These are phyloP conservation scores for Suillus variegatus DNA, from an alignment of 768 basidiomycete genomes.

Conservation along the genomic window DNA sequence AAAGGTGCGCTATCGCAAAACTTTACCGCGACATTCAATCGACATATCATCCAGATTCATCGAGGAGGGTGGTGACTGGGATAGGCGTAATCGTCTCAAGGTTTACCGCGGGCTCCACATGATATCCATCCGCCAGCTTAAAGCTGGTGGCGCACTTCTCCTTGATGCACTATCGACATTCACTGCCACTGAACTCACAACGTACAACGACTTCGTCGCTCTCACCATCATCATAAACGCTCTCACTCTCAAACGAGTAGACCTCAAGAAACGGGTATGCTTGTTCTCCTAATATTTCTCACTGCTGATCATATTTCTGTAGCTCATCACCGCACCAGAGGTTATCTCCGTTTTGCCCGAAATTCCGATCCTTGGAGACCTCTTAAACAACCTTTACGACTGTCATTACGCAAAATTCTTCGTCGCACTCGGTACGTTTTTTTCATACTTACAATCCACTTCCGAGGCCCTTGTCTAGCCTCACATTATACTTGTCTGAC, in stretches of 20 bases:
- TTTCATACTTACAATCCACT: background rate
- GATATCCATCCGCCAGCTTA: slow-evolving; percentile 88
- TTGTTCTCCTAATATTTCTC: background rate
- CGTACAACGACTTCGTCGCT: slow-evolving; percentile 88
- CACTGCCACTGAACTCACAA: slow-evolving; percentile 86
- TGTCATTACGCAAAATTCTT: slow-evolving; percentile 97
- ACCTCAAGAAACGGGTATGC: slow-evolving; percentile 86
- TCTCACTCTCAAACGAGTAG: slow-evolving; percentile 75
- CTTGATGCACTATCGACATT: slow-evolving; percentile 94
- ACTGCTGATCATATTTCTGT: slow-evolving; percentile 11
- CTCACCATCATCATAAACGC: slow-evolving; percentile 81
- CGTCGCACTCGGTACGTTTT: slow-evolving; percentile 68
- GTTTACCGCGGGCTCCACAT: slow-evolving; percentile 90
- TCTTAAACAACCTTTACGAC: slow-evolving; percentile 86
- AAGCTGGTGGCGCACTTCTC: slow-evolving; percentile 79
- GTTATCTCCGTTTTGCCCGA: slow-evolving; percentile 84
- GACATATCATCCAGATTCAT: slow-evolving; percentile 57
- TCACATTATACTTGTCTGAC: slow-evolving; percentile 12
- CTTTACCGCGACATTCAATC: background rate
- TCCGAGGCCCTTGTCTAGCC: slow-evolving; percentile 5
- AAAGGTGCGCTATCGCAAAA: slow-evolving; percentile 55
- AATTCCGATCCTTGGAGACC: slow-evolving; percentile 77
- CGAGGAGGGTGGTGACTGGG: slow-evolving; percentile 98
- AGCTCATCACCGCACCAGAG: slow-evolving; percentile 88
- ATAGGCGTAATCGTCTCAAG: slow-evolving; percentile 93